These are phyloP conservation scores for Rhypophila decipiens DNA, from an alignment of 495 filamentous ascomycete genomes.

Conservation along the genomic window DNA sequence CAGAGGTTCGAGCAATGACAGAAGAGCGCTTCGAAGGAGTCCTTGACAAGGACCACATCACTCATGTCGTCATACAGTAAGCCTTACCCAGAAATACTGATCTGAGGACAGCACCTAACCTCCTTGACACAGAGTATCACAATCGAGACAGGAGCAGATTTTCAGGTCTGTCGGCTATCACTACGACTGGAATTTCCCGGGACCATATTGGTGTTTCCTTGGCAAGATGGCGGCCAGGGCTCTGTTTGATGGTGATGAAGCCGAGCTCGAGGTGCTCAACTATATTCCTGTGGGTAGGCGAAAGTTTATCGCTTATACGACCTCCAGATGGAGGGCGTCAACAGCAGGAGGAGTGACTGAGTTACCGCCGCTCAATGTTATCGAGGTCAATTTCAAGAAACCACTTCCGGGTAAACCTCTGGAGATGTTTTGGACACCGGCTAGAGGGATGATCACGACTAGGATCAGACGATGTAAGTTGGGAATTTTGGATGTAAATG, in stretches of 20 bases:
- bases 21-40: neutral
- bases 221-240: conserved; percentile 1
- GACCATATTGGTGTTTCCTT: conserved; percentile 3
- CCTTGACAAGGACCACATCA: neutral
- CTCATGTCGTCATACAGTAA: conserved; percentile 1
- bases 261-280: neutral
- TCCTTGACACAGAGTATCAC: neutral
- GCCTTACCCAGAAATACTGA: neutral
- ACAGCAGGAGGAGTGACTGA: neutral
- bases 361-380: neutral
- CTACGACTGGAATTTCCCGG: conserved; percentile 1
- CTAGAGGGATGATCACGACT: neutral
- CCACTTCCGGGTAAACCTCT: neutral
- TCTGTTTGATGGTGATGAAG: neutral
- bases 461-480: neutral
- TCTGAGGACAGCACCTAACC: neutral
- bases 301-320: conserved; percentile 1
- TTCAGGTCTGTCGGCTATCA: conserved; percentile 3
- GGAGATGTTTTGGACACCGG: conserved; percentile 4
- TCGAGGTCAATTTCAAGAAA: conserved; percentile 4
- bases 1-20: neutral
- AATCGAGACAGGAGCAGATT: neutral
- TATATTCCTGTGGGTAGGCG: neutral
- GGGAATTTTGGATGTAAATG: no score
- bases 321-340: neutral